Evolutionary conservation across 1,284 basidiomycete genomes (phyloP).

Genomic region (Heterobasidion occidentale): DNA sequence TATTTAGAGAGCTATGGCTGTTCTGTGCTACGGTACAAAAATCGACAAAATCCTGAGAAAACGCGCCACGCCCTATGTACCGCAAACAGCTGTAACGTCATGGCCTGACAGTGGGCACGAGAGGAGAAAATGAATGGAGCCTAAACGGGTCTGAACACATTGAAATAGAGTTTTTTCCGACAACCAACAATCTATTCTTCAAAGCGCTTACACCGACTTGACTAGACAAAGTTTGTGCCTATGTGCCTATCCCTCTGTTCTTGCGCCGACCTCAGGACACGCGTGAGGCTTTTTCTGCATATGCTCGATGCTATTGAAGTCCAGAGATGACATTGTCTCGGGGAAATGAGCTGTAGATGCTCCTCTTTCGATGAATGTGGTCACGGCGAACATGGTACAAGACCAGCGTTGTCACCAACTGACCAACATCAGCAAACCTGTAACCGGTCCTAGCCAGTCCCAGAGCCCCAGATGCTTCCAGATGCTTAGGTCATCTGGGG

Average conservation of each 20-base stretch:
- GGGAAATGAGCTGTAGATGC: slow-evolving; percentile 10
- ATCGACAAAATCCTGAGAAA: no score
- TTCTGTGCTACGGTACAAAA: no score
- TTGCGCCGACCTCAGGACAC: neutral
- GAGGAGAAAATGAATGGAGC: neutral
- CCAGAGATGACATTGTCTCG: neutral
- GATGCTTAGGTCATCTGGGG: no score
- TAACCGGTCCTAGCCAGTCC: no score
- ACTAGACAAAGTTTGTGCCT: neutral
- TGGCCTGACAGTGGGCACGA: neutral
- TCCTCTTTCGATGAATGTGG: slow-evolving; percentile 33
- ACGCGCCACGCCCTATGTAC: no score
- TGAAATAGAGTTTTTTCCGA: neutral
- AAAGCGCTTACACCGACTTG: neutral
- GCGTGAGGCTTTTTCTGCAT: neutral
- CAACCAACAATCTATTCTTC: neutral
- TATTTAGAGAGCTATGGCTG: no score
- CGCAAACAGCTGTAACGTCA: no score
- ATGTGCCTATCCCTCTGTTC: neutral
- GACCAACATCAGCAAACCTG: no score
- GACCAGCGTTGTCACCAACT: slow-evolving; percentile 12
- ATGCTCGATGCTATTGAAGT: neutral
- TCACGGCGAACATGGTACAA: slow-evolving; percentile 33
- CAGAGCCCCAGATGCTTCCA: no score
- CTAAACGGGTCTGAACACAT: neutral